Percentiles rank a stretch among this genome's conserved stretches.
Conservation (phyloP, 352 stramenopile species). For the Discostella stelligera region DNA sequence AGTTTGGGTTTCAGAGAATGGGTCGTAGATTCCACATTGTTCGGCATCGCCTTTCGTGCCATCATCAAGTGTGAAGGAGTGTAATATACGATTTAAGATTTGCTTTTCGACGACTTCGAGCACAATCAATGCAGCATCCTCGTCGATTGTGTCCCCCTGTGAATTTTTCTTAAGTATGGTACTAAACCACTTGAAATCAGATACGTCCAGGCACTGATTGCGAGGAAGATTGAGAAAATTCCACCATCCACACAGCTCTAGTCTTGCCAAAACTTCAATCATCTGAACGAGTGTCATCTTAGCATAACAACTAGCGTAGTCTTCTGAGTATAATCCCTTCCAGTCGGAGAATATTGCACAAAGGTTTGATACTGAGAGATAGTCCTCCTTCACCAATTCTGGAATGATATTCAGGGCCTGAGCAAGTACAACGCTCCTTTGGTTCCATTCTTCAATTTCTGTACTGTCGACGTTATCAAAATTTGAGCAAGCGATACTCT, state of each 20-base stretch:
- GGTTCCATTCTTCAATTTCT: slow-evolving; percentile 44
- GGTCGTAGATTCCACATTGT: slow-evolving; percentile 38
- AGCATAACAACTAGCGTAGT: slow-evolving; percentile 72
- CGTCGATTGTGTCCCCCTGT: too few relatives aligned
- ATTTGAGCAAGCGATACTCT: slow-evolving; percentile 21
- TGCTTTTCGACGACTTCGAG: slow-evolving; percentile 30
- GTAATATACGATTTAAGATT: slow-evolving; percentile 21
- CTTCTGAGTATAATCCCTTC: slow-evolving; percentile 55
- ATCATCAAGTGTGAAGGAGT: slow-evolving; percentile 28
- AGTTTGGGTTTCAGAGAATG: slow-evolving; percentile 34
- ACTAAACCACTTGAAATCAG: slow-evolving; percentile 9
- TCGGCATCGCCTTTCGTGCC: not conserved
- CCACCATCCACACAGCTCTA: slow-evolving; percentile 58
- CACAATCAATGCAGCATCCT: slow-evolving; percentile 11
- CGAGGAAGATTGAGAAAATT: slow-evolving; percentile 31
- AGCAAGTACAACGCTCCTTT: slow-evolving; percentile 44
- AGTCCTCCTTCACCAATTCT: slow-evolving; percentile 61
- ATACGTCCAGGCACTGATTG: not conserved
- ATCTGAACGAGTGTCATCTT: slow-evolving; percentile 66
- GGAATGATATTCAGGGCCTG: slow-evolving; percentile 55
- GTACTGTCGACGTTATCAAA: slow-evolving; percentile 26
- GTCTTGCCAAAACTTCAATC: slow-evolving; percentile 53
- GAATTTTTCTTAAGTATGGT: not conserved
- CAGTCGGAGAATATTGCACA: slow-evolving; percentile 62
- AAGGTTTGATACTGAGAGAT: slow-evolving; percentile 52